A percentile compares a stretch with the other conserved stretches of the same genome.
Conservation (phyloP, 176 grass and related monocot species). For the Eragrostis curvula region DNA sequence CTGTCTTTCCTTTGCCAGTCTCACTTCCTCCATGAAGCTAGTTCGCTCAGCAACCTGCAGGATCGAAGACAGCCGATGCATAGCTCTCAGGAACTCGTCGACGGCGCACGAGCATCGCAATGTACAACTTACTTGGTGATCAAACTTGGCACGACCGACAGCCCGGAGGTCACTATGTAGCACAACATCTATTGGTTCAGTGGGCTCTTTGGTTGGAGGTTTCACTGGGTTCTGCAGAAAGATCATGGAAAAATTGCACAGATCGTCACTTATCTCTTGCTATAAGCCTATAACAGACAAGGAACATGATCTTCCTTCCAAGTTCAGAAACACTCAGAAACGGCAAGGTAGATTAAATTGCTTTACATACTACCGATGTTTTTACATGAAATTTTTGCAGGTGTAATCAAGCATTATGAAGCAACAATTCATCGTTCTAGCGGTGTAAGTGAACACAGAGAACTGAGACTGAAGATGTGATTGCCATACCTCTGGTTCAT, state of each 20-base stretch:
- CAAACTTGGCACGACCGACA: conserved; percentile 62
- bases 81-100: conserved; percentile 8
- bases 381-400: neutral
- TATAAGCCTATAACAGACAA: no score
- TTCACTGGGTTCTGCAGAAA: conserved; percentile 43
- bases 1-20: conserved; percentile 60
- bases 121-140: conserved; percentile 68
- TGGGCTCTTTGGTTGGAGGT: conserved; percentile 64
- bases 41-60: conserved; percentile 60
- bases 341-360: neutral
- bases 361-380: neutral
- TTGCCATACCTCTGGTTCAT: conserved; percentile 68
- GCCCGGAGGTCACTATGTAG: conserved; percentile 75
- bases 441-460: neutral
- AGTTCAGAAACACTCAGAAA: conserved; percentile 8
- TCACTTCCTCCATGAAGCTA: conserved; percentile 68
- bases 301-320: conserved; percentile 2
- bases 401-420: neutral
- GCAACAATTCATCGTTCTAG: neutral
- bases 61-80: neutral
- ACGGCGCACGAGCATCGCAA: conserved; percentile 20
- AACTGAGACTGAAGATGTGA: neutral
- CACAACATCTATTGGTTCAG: conserved; percentile 66
- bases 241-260: neutral
- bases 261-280: no score